A percentile compares a stretch with the other conserved stretches of the same genome.
phyloP scores from a whole-genome alignment of 345 rosid species.

The Microthlaspi erraticum region DNA sequence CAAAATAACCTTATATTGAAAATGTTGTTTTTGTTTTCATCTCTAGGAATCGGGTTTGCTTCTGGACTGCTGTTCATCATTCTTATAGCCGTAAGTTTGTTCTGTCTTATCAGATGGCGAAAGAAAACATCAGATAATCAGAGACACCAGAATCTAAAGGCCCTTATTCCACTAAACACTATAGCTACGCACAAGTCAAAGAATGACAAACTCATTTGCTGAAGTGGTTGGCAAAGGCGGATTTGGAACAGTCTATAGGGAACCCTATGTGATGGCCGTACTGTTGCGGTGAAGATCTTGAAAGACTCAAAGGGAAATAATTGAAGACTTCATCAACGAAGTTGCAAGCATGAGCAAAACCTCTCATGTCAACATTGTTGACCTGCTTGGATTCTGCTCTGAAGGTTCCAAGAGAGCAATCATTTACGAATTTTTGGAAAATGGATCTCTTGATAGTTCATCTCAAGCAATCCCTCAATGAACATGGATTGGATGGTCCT shows the following conservation, averaged over 20 bases:
- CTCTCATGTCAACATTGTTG: conserved; percentile 55
- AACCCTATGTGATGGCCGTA: conserved; percentile 19
- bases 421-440: conserved; percentile 47
- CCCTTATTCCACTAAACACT: conserved; percentile 6
- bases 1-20: not conserved
- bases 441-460: conserved; percentile 51
- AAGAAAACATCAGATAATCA: not conserved
- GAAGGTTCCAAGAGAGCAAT: conserved; percentile 46
- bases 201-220: conserved; percentile 4
- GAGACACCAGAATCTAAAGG: not conserved
- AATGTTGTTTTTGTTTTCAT: not conserved
- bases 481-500: conserved; percentile 22
- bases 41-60: conserved; percentile 49
- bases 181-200: not conserved
- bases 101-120: conserved; percentile 34
- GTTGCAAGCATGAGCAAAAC: conserved; percentile 56
- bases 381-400: conserved; percentile 51
- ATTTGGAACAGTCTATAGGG: conserved; percentile 31
- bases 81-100: conserved; percentile 32
- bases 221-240: conserved; percentile 28
- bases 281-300: conserved; percentile 25
- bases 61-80: conserved; percentile 37
- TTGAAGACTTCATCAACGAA: conserved; percentile 53
- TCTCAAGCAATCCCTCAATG: not conserved
- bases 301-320: conserved; percentile 10